Conservation (phyloP, 2,329 filamentous ascomycete genomes). For the Fusarium guadeloupense region DNA sequence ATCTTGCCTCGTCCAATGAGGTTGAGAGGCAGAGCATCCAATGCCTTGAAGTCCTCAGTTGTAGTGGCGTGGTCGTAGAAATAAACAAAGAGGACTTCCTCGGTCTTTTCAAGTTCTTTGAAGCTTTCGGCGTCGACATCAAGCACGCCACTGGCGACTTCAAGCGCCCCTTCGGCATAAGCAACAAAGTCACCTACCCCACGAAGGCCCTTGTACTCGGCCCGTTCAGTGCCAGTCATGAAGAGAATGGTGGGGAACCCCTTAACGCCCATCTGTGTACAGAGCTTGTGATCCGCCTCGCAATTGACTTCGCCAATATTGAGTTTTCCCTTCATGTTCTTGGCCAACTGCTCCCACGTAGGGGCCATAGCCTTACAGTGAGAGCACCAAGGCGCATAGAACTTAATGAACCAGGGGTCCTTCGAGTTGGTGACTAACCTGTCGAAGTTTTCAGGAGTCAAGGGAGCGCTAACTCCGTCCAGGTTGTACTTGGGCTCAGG, state of each 20-base stretch:
- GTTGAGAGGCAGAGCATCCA: slow-evolving; percentile 86
- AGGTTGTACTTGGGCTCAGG: slow-evolving; percentile 71
- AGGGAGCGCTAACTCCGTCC: slow-evolving; percentile 75
- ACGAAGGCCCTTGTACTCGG: slow-evolving; percentile 91
- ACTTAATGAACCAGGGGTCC: slow-evolving; percentile 98
- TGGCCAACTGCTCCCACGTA: slow-evolving; percentile 87
- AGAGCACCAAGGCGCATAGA: slow-evolving; percentile 96
- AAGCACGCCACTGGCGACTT: slow-evolving; percentile 77
- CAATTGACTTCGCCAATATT: slow-evolving; percentile 98
- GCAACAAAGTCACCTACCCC: slow-evolving; percentile 89
- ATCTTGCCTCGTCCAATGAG: slow-evolving; percentile 91
- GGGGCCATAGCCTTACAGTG: slow-evolving; percentile 95
- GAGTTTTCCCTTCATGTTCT: slow-evolving; percentile 87
- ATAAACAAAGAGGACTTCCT: slow-evolving; percentile 96
- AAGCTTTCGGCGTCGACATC: slow-evolving; percentile 83
- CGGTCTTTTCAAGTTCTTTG: slow-evolving; percentile 85
- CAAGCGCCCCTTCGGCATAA: slow-evolving; percentile 87
- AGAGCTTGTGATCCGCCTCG: slow-evolving; percentile 84
- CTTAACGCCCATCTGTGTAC: slow-evolving; percentile 84
- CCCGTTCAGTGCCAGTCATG: slow-evolving; percentile 89
- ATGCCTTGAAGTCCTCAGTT: slow-evolving; percentile 86
- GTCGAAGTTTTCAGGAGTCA: slow-evolving; percentile 88
- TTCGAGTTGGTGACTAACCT: slow-evolving; percentile 83
- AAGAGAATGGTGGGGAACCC: slow-evolving; percentile 92
- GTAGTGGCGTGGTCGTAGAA: slow-evolving; percentile 98